These are phyloP conservation scores for Amanita molliuscula DNA, from an alignment of 768 basidiomycete genomes.

Conservation along the genomic window DNA sequence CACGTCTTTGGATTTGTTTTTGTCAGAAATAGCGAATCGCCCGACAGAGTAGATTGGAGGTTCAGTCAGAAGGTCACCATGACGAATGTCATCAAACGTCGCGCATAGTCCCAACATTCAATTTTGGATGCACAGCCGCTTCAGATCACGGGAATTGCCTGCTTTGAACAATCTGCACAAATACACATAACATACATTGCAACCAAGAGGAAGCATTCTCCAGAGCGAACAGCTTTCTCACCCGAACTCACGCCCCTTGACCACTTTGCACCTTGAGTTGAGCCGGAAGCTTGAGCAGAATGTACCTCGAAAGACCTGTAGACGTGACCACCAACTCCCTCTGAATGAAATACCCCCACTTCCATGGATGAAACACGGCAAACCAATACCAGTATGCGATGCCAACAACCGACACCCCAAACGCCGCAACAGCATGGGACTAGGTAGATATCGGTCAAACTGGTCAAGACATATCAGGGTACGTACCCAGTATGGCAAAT, in stretches of 20 bases:
- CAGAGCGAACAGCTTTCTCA: too few species aligned
- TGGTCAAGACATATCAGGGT: neutral
- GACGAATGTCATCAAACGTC: too few species aligned
- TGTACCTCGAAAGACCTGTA: neutral
- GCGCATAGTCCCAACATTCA: too few species aligned
- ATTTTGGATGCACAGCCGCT: too few species aligned
- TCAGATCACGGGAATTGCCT: too few species aligned
- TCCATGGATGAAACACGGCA: constrained; percentile 38
- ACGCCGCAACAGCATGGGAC: constrained; percentile 40
- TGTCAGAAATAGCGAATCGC: too few species aligned
- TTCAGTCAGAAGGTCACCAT: too few species aligned
- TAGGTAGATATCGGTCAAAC: constrained; percentile 11
- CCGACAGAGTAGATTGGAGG: too few species aligned
- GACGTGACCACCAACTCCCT: constrained; percentile 19
- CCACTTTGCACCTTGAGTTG: neutral
- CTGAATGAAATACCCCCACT: constrained; percentile 37
- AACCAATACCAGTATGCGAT: constrained; percentile 47
- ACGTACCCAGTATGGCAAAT: constrained; percentile 65
- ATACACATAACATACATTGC: too few species aligned
- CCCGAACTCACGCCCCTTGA: neutral
- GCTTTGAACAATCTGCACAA: too few species aligned
- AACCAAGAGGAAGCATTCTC: too few species aligned
- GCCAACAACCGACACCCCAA: constrained; percentile 38
- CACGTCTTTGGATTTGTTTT: too few species aligned
- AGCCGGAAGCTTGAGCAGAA: neutral